Conservation (phyloP, 2,329 filamentous ascomycete genomes). For the Ophiocordyceps robertsii region DNA sequence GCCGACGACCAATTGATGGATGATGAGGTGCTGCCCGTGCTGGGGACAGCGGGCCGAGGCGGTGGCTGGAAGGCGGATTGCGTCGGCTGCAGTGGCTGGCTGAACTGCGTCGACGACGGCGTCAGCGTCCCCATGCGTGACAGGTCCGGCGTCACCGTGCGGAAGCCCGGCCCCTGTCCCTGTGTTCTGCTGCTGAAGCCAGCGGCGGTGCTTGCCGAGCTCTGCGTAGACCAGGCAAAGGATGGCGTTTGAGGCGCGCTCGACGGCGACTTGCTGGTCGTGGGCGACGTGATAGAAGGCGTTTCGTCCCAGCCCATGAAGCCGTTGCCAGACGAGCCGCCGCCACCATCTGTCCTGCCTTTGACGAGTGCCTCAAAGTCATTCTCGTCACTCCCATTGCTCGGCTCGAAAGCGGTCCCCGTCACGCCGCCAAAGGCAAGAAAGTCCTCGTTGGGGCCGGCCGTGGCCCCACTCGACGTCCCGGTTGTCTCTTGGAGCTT, state of each 20-base stretch:
- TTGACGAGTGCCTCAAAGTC: conserved; percentile 88
- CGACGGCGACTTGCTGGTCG: conserved; percentile 16
- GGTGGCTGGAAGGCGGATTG: conserved; percentile 15
- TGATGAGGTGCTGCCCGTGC: conserved; percentile 10
- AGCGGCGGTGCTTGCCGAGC: conserved; percentile 21
- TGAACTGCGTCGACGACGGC: conserved; percentile 49
- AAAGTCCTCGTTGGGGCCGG: conserved; percentile 48
- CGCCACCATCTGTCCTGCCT: conserved; percentile 32
- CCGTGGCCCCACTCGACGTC: conserved; percentile 33
- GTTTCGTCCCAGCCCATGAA: conserved; percentile 35
- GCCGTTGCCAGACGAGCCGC: conserved; percentile 25
- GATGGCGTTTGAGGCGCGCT: conserved; percentile 30
- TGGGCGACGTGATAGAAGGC: conserved; percentile 20
- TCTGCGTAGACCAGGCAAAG: conserved; percentile 53
- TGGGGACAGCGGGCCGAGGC: conserved; percentile 5
- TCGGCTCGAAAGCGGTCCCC: conserved; percentile 40
- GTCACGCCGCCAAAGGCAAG: conserved; percentile 58
- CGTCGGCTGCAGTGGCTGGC: conserved; percentile 41
- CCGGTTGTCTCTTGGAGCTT: conserved; percentile 77
- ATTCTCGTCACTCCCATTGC: conserved; percentile 43
- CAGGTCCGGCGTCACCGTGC: conserved; percentile 47
- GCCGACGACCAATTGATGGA: conserved; percentile 39
- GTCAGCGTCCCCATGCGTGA: conserved; percentile 39
- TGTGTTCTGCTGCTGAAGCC: conserved; percentile 14
- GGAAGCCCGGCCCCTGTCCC: conserved; percentile 27